Evolutionary conservation across 2,329 filamentous ascomycete genomes (phyloP).

Genomic region (Trichoderma polysporum): DNA sequence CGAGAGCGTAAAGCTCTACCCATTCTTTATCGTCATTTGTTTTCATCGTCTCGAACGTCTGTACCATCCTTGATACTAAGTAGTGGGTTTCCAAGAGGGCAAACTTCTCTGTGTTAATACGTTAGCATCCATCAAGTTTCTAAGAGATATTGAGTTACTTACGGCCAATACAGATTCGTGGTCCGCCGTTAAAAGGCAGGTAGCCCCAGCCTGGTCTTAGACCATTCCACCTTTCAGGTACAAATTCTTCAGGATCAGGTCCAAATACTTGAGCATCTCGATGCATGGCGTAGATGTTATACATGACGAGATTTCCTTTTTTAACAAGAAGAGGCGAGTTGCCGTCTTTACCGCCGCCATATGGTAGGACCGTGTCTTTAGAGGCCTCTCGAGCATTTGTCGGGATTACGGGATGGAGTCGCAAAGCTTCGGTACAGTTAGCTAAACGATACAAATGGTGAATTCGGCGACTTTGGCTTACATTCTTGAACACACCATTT

Average conservation of each 20-base stretch:
- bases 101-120: conserved; percentile 33
- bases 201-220: conserved; percentile 43
- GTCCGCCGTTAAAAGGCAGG: conserved; percentile 47
- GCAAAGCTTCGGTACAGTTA: conserved; percentile 38
- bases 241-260: conserved; percentile 38
- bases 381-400: conserved; percentile 42
- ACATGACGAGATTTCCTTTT: conserved; percentile 47
- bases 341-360: conserved; percentile 51
- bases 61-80: conserved; percentile 36
- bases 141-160: conserved; percentile 23
- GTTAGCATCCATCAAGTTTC: conserved; percentile 5
- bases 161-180: conserved; percentile 47
- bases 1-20: conserved; percentile 37
- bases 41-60: conserved; percentile 33
- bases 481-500: conserved; percentile 58
- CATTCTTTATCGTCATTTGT: conserved; percentile 33
- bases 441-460: neutral
- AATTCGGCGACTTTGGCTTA: conserved; percentile 31
- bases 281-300: conserved; percentile 45
- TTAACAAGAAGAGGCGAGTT: conserved; percentile 48
- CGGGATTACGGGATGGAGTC: conserved; percentile 52
- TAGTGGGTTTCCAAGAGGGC: conserved; percentile 38
- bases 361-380: conserved; percentile 49
- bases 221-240: conserved; percentile 43
- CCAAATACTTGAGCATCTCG: conserved; percentile 40